Evolutionary conservation across 495 filamentous ascomycete genomes (phyloP).

Genomic region (Pseudevernia furfuracea): DNA sequence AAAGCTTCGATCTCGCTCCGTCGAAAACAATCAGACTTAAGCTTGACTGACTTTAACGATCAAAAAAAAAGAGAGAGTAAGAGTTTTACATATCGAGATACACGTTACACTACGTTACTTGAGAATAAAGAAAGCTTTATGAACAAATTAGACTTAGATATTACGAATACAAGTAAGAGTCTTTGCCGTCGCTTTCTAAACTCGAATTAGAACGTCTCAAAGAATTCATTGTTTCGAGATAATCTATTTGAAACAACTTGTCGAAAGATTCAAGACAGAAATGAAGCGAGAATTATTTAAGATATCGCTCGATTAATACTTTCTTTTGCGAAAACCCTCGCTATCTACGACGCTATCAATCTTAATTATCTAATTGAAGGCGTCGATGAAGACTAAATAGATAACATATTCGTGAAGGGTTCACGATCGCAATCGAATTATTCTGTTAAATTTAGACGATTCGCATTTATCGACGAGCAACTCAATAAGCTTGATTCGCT

Average conservation of each 20-base stretch:
- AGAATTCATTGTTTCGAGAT: constrained; percentile 34
- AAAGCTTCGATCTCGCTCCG: neutral
- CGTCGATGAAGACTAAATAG: constrained; percentile 40
- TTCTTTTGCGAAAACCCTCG: constrained; percentile 33
- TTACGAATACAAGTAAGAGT: constrained; percentile 27
- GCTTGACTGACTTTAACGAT: constrained; percentile 3
- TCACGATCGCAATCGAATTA: constrained; percentile 40
- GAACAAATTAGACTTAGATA: constrained; percentile 28
- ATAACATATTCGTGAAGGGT: constrained; percentile 29
- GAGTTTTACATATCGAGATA: constrained; percentile 35
- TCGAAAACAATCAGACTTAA: constrained; percentile 1
- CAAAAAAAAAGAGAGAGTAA: constrained; percentile 18
- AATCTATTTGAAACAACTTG: constrained; percentile 32
- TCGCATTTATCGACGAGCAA: constrained; percentile 37
- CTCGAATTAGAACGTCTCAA: constrained; percentile 28
- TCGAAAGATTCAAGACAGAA: constrained; percentile 29
- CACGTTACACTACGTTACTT: constrained; percentile 32
- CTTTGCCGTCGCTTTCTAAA: constrained; percentile 31
- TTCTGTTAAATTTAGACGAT: constrained; percentile 37
- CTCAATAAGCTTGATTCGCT: constrained; percentile 36
- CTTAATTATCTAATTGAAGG: constrained; percentile 35
- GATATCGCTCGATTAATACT: constrained; percentile 36
- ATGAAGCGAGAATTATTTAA: constrained; percentile 35
- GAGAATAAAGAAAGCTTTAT: constrained; percentile 37
- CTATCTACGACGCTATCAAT: constrained; percentile 26